phyloP scores from a whole-genome alignment of 352 stramenopile genomes.

The Globisporangium carolinianum region DNA sequence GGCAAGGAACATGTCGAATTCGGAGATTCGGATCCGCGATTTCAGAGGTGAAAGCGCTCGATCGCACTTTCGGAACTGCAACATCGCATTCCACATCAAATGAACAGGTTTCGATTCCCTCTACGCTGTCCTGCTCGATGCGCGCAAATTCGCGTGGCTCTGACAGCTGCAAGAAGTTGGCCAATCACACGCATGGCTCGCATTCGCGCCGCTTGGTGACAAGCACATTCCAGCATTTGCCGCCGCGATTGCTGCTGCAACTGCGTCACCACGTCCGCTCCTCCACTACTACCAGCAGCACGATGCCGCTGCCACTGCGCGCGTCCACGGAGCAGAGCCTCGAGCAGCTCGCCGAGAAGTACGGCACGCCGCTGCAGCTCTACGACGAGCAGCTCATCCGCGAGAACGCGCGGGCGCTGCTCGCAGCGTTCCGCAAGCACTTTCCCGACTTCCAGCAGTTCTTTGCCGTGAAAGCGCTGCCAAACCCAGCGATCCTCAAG shows the following conservation, averaged over 20 bases:
- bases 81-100: too few species aligned
- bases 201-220: neutral
- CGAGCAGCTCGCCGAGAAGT: conserved; percentile 59
- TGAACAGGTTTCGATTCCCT: neutral
- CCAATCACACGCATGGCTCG: neutral
- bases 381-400: conserved; percentile 85
- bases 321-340: conserved; percentile 37
- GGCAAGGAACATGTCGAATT: too few species aligned
- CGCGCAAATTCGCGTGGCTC: conserved; percentile 7
- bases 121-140: conserved; percentile 6
- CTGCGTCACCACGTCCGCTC: too few species aligned
- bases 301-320: conserved; percentile 52
- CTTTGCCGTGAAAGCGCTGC: conserved; percentile 87
- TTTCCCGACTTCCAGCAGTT: conserved; percentile 87
- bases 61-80: too few species aligned
- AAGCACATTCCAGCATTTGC: conserved; percentile 1
- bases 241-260: neutral
- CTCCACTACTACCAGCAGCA: neutral
- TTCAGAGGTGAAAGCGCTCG: too few species aligned
- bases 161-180: neutral
- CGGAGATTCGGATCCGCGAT: too few species aligned
- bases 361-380: conserved; percentile 84
- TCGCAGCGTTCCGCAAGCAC: conserved; percentile 61
- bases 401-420: conserved; percentile 62
- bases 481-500: conserved; percentile 85